These are phyloP conservation scores for Sphaerulina musiva DNA, from an alignment of 2,329 filamentous ascomycete genomes.

Conservation along the genomic window DNA sequence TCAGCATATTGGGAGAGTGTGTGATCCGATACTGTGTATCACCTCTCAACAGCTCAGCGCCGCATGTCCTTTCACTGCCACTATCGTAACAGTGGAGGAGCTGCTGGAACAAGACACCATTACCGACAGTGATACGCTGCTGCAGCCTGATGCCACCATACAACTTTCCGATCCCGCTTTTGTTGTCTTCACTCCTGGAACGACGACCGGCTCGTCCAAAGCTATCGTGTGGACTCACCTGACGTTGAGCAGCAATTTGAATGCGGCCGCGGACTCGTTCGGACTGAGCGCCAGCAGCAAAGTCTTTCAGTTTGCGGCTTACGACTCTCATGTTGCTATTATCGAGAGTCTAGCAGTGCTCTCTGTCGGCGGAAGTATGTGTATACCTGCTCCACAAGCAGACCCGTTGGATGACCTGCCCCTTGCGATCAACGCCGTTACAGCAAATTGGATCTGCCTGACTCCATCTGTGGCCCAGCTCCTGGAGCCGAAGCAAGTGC, in stretches of 20 bases:
- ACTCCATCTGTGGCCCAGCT: slow-evolving; percentile 12
- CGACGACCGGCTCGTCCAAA: slow-evolving; percentile 1
- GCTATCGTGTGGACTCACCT: slow-evolving; percentile 1
- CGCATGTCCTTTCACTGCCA: background rate
- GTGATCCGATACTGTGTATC: slow-evolving; percentile 14
- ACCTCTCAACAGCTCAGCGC: background rate
- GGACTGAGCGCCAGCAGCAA: slow-evolving; percentile 3
- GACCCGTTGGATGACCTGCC: background rate
- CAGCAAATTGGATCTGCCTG: slow-evolving; percentile 3
- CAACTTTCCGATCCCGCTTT: background rate
- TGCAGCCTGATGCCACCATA: background rate
- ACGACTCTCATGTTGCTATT: slow-evolving; percentile 15
- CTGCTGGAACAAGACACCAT: background rate
- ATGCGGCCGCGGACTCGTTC: background rate
- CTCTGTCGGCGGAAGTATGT: slow-evolving; percentile 15
- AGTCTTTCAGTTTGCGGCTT: slow-evolving; percentile 15
- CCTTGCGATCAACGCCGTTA: slow-evolving; percentile 1
- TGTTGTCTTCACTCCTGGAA: background rate
- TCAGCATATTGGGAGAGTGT: slow-evolving; percentile 3
- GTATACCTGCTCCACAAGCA: slow-evolving; percentile 1
- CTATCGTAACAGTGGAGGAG: background rate
- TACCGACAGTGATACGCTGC: background rate
- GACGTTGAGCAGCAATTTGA: background rate
- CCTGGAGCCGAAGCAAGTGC: background rate
- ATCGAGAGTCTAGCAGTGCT: slow-evolving; percentile 16